Evolutionary conservation across 2,329 filamentous ascomycete species (phyloP).

Genomic region (Acrocalymma vagum): DNA sequence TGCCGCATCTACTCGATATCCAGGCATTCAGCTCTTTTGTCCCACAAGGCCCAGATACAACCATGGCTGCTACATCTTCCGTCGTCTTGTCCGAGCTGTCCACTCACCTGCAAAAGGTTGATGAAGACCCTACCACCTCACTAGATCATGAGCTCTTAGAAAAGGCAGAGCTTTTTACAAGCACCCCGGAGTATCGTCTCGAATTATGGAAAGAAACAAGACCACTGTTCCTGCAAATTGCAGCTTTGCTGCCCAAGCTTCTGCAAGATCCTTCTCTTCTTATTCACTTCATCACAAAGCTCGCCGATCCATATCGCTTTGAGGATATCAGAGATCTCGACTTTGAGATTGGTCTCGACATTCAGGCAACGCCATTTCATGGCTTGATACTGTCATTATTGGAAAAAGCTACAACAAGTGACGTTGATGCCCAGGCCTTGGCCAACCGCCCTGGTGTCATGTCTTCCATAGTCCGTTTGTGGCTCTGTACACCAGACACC

Average conservation of each 20-base stretch:
- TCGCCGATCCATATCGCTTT: conserved; percentile 54
- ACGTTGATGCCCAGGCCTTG: conserved; percentile 65
- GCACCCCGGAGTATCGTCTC: conserved; percentile 38
- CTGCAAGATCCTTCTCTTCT: conserved; percentile 67
- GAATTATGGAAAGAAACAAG: conserved; percentile 38
- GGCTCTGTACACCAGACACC: conserved; percentile 65
- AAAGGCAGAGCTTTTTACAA: conserved; percentile 55
- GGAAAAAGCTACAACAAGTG: conserved; percentile 61
- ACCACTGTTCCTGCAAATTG: conserved; percentile 55
- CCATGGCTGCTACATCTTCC: conserved; percentile 28
- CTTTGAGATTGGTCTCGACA: conserved; percentile 63
- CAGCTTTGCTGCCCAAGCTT: conserved; percentile 59
- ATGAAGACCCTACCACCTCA: conserved; percentile 52
- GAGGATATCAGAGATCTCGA: conserved; percentile 58
- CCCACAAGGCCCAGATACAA: neutral
- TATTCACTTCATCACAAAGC: conserved; percentile 60
- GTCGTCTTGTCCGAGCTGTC: conserved; percentile 42
- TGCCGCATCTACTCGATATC: neutral
- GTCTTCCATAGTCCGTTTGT: conserved; percentile 63
- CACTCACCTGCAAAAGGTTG: conserved; percentile 55
- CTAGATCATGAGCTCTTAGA: conserved; percentile 61
- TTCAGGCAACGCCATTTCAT: conserved; percentile 61
- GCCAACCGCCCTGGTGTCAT: conserved; percentile 65
- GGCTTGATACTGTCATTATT: conserved; percentile 64
- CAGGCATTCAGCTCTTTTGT: neutral